Base-by-base conservation (phyloP, 805 yeast species). In the Saccharomyces cerevisiae region DNA sequence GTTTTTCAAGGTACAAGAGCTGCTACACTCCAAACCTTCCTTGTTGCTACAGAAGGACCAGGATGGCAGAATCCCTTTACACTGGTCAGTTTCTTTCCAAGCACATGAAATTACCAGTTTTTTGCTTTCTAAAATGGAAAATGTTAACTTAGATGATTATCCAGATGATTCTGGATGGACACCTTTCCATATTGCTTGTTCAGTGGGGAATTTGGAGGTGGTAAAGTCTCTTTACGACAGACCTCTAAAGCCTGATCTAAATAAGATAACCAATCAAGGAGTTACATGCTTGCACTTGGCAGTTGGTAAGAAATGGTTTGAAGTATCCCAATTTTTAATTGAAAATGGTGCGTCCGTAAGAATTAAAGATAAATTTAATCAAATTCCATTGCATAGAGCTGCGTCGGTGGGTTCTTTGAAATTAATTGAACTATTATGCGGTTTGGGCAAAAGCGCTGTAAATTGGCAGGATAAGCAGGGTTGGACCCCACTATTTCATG, bases 401-500 rank as follows among this genome's bases (percentile, higher is more conserved):
- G 89, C 90, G 0, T 78, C 96, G 0, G 76, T 79, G 29, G 97
- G 97, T 3, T 78, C 84, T 2, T 65, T 73, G 27, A 79, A 79
- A 5, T 67, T 89, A 29, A 80, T 85, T 14, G 74, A 78, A 47
- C 63, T 80, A 29, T 71, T 91, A 41, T 76, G 80, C 4, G 43
- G 22, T 6, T 71, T 74, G 47, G 70, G 76, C 4, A 79, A 78
- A 49, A 80, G 85, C 0, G 86, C 87, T 8, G 67, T 90, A 24
- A 87, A 89, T 61, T 76, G 84, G 2, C 78, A 79, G 41, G 97
- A 91, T 64, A 55, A 49, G 29, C 77, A 77, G 52, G 94, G 96
- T 0, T 89, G 94, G 90, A 86, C 96, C 0, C 83, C 96, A 0
- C 67, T 92, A 56, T 96, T 89, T 67, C 96, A 89, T 69, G 96